These are phyloP conservation scores for Mucor mucedo DNA, from an alignment of 371 early-diverging fungal genomes.

Conservation along the genomic window DNA sequence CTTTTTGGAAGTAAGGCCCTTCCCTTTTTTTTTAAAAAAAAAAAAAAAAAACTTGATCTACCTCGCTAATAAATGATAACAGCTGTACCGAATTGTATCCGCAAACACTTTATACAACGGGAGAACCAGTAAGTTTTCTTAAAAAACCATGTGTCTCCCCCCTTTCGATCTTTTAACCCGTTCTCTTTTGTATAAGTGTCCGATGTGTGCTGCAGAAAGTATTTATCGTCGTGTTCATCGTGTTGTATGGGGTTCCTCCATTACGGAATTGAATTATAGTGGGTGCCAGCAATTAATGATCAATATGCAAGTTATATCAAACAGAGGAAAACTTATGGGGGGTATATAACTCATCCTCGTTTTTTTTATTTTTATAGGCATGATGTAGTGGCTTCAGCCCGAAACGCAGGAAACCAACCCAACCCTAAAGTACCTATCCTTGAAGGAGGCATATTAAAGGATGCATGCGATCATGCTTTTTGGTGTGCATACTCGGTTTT, in stretches of 20 bases:
- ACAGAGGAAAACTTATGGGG: no score
- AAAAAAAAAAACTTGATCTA: no score
- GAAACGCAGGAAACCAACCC: conserved; percentile 21
- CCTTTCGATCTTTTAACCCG: no score
- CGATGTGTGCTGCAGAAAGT: conserved; percentile 42
- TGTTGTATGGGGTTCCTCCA: conserved; percentile 42
- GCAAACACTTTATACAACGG: conserved; percentile 46
- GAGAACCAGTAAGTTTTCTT: conserved; percentile 35
- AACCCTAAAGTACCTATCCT: conserved; percentile 19
- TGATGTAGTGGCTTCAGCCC: conserved; percentile 30
- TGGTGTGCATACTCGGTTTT: conserved; percentile 33
- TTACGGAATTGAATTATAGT: conserved; percentile 33
- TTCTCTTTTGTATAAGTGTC: no score
- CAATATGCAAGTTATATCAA: conserved; percentile 25
- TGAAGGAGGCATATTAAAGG: conserved; percentile 33
- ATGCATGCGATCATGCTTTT: conserved; percentile 39
- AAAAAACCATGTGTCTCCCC: neutral
- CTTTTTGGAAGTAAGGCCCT: conserved; percentile 44
- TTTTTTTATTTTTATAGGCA: conserved; percentile 19
- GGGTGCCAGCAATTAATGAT: conserved; percentile 34
- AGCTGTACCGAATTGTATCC: conserved; percentile 29
- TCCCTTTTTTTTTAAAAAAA: neutral
- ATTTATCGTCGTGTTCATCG: conserved; percentile 37
- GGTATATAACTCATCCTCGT: neutral
- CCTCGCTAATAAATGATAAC: no score